Percentiles rank a stretch among this genome's conserved stretches.
Evolutionary conservation across 2,329 filamentous ascomycete genomes (phyloP).

Genomic region (Knoxdaviesia capensis): DNA sequence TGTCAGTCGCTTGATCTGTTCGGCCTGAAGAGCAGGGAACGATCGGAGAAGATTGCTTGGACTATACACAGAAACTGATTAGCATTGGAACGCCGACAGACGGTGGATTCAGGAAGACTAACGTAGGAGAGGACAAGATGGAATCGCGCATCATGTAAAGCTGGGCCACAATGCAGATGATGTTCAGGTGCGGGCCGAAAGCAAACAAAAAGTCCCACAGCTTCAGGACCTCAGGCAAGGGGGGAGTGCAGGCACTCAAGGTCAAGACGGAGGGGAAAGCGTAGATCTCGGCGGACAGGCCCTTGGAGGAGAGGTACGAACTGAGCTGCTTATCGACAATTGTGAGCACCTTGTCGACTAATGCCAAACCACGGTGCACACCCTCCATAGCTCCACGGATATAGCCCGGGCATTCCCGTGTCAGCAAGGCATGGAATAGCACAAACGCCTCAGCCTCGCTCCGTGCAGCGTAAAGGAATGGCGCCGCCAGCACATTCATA

Average conservation of each 20-base stretch:
- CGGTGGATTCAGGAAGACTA: conserved; percentile 9
- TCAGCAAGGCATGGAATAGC: conserved; percentile 74
- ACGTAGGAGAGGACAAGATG: conserved; percentile 72
- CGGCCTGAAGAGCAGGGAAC: conserved; percentile 66
- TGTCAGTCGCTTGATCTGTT: conserved; percentile 67
- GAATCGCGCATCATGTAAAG: conserved; percentile 72
- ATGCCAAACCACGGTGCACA: conserved; percentile 73
- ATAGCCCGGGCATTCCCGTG: conserved; percentile 76
- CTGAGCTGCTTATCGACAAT: conserved; percentile 83
- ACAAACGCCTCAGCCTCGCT: conserved; percentile 92
- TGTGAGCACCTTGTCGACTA: conserved; percentile 81
- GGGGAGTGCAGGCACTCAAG: conserved; percentile 86
- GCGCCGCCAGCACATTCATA: conserved; percentile 95
- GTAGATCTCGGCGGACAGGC: conserved; percentile 83
- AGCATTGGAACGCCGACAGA: too few relatives aligned
- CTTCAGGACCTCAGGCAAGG: conserved; percentile 75
- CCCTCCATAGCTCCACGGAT: conserved; percentile 94
- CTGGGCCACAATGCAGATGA: conserved; percentile 91
- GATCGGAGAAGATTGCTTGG: conserved; percentile 83
- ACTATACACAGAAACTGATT: conserved; percentile 22
- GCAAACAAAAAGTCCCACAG: conserved; percentile 97
- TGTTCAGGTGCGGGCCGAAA: conserved; percentile 85
- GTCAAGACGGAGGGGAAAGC: conserved; percentile 91
- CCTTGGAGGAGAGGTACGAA: conserved; percentile 65
- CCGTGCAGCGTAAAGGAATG: conserved; percentile 83